These are phyloP conservation scores for Amanita pallidorosea DNA, from an alignment of 768 basidiomycete genomes.

Conservation along the genomic window DNA sequence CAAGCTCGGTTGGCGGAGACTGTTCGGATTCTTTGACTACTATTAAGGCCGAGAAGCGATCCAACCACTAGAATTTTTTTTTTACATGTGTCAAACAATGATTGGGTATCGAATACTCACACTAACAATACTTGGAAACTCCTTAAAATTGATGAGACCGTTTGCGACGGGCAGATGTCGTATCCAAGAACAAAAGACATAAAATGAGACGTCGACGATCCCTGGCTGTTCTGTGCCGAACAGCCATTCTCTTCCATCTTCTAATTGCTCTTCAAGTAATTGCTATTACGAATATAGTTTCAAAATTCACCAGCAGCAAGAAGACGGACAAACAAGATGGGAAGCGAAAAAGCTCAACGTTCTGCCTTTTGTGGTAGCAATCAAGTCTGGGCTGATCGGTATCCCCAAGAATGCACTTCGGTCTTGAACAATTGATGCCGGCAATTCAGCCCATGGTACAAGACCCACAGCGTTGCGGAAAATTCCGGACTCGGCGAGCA, in stretches of 20 bases:
- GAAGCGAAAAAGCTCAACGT: slow-evolving; percentile 28
- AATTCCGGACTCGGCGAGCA: not conserved
- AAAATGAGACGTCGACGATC: slow-evolving; percentile 40
- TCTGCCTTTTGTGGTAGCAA: not conserved
- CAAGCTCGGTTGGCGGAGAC: slow-evolving; percentile 16
- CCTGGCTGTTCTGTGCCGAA: slow-evolving; percentile 42
- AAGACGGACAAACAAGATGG: slow-evolving; percentile 29
- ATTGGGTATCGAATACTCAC: slow-evolving; percentile 16
- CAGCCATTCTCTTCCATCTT: slow-evolving; percentile 46
- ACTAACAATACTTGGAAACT: slow-evolving; percentile 29
- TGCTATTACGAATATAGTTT: slow-evolving; percentile 10
- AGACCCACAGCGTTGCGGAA: not conserved
- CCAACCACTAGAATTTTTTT: slow-evolving; percentile 31
- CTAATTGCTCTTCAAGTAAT: slow-evolving; percentile 31
- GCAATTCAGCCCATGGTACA: not conserved
- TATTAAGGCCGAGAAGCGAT: slow-evolving; percentile 26
- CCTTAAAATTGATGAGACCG: slow-evolving; percentile 23
- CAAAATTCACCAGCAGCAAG: not conserved
- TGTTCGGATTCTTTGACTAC: slow-evolving; percentile 16
- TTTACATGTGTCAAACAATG: not conserved
- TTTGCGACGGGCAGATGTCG: slow-evolving; percentile 22
- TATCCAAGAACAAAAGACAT: slow-evolving; percentile 39
- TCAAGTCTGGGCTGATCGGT: not conserved
- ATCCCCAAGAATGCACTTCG: not conserved
- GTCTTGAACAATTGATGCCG: not conserved